Percentiles rank a stretch among this genome's conserved stretches.
phyloP scores from a whole-genome alignment of 2,329 filamentous ascomycete species.

The Hypocreales sp. region DNA sequence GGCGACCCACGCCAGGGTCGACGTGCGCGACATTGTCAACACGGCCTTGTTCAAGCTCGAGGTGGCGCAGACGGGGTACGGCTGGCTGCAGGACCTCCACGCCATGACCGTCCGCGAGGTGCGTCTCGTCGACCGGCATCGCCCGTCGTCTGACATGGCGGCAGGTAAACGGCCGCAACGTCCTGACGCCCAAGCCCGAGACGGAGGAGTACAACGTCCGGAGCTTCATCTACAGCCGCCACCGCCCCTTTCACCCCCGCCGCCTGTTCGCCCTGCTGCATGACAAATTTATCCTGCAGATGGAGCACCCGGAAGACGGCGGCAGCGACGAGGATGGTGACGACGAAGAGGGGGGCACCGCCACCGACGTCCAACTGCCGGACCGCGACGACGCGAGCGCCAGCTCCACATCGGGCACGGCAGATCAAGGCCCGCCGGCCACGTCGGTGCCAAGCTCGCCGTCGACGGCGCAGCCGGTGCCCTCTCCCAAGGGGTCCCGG shows the following conservation, averaged over 20 bases:
- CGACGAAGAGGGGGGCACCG: constrained; percentile 11
- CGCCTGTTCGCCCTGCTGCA: constrained; percentile 28
- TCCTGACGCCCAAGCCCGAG: constrained; percentile 51
- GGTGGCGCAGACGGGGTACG: constrained; percentile 46
- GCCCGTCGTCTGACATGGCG: too few relatives aligned
- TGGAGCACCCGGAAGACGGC: constrained; percentile 23
- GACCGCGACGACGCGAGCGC: too few relatives aligned
- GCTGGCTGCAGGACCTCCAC: constrained; percentile 56
- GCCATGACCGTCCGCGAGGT: constrained; percentile 49
- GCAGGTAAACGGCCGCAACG: constrained; percentile 31
- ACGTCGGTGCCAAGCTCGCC: too few relatives aligned
- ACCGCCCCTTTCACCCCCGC: constrained; percentile 35
- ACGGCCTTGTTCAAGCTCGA: constrained; percentile 51
- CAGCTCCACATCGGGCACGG: too few relatives aligned
- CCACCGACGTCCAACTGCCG: too few relatives aligned
- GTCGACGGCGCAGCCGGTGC: too few relatives aligned
- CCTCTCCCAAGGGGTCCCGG: too few relatives aligned
- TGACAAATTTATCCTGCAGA: constrained; percentile 34
- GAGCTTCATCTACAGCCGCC: constrained; percentile 52
- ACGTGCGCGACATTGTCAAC: constrained; percentile 47
- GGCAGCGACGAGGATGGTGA: constrained; percentile 19
- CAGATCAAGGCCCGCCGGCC: too few relatives aligned
- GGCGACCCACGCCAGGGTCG: constrained; percentile 40
- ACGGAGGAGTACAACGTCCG: constrained; percentile 59
- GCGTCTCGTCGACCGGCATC: too few relatives aligned